Conservation (phyloP, 768 basidiomycete genomes). For the Calocybe indica region DNA sequence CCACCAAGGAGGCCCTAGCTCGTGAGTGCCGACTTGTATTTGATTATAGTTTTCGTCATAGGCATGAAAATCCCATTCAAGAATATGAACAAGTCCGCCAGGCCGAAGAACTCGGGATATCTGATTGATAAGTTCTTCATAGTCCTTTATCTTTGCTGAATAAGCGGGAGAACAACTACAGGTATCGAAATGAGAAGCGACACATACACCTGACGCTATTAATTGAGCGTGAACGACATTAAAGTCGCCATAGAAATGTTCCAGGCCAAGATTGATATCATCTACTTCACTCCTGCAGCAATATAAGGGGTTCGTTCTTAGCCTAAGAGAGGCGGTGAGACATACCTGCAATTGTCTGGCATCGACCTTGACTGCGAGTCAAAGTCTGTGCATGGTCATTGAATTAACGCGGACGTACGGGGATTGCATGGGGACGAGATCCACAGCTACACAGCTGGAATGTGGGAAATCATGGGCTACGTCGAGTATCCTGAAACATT, state of each 20-base stretch:
- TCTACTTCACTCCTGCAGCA: slow-evolving; percentile 68
- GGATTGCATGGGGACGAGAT: slow-evolving; percentile 76
- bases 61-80: slow-evolving; percentile 66
- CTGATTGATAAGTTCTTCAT: slow-evolving; percentile 55
- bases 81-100: slow-evolving; percentile 58
- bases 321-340: slow-evolving; percentile 3
- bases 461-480: slow-evolving; percentile 68
- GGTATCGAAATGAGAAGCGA: slow-evolving; percentile 3
- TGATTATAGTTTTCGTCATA: slow-evolving; percentile 46
- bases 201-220: slow-evolving; percentile 65
- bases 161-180: slow-evolving; percentile 10
- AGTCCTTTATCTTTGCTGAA: slow-evolving; percentile 58
- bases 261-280: slow-evolving; percentile 78
- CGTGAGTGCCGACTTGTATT: slow-evolving; percentile 34
- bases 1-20: slow-evolving; percentile 49
- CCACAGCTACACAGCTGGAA: slow-evolving; percentile 65
- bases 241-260: slow-evolving; percentile 77
- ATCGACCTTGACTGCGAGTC: slow-evolving; percentile 38
- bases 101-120: slow-evolving; percentile 63
- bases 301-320: slow-evolving; percentile 4
- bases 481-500: slow-evolving; percentile 60
- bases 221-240: slow-evolving; percentile 71
- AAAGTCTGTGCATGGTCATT: slow-evolving; percentile 10
- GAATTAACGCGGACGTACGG: slow-evolving; percentile 35
- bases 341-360: slow-evolving; percentile 66